These are phyloP conservation scores for Colletotrichum sansevieriae DNA, from an alignment of 2,329 filamentous ascomycete genomes.

Conservation along the genomic window DNA sequence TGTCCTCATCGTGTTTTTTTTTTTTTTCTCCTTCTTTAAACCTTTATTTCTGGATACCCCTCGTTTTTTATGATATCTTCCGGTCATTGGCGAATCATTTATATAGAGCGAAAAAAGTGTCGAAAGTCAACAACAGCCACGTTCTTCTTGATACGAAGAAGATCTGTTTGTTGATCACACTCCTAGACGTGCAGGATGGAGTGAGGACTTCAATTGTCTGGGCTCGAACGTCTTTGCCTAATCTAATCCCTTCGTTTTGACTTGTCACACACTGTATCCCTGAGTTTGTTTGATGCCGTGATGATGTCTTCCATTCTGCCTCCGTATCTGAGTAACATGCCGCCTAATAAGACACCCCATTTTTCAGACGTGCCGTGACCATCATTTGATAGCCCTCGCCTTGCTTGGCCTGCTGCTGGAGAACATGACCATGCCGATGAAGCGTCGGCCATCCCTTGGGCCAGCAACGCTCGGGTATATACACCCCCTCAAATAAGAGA, in stretches of 20 bases:
- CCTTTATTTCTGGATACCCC: constrained; percentile 24
- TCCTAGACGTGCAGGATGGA: not conserved
- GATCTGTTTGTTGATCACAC: not conserved
- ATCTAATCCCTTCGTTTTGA: constrained; percentile 32
- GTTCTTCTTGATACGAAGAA: not conserved
- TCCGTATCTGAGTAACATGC: too few relatives aligned
- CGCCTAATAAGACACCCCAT: too few relatives aligned
- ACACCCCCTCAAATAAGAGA: too few relatives aligned
- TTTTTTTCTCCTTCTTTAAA: not conserved
- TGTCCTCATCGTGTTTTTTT: not conserved
- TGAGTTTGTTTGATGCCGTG: not conserved
- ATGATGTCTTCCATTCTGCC: not conserved
- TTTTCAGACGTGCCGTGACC: too few relatives aligned
- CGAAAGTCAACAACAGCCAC: not conserved
- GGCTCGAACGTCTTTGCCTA: constrained; percentile 3
- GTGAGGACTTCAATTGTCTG: not conserved
- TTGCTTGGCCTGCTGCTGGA: too few relatives aligned
- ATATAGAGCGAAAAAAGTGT: constrained; percentile 6
- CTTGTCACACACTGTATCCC: not conserved
- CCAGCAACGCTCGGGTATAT: too few relatives aligned
- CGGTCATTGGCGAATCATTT: constrained; percentile 6
- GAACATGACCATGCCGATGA: too few relatives aligned
- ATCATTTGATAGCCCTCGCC: too few relatives aligned
- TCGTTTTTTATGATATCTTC: constrained; percentile 8
- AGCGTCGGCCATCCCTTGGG: too few relatives aligned